These are phyloP conservation scores for Akanthomyces dipterigenus DNA, from an alignment of 2,329 filamentous ascomycete species.

Conservation along the genomic window DNA sequence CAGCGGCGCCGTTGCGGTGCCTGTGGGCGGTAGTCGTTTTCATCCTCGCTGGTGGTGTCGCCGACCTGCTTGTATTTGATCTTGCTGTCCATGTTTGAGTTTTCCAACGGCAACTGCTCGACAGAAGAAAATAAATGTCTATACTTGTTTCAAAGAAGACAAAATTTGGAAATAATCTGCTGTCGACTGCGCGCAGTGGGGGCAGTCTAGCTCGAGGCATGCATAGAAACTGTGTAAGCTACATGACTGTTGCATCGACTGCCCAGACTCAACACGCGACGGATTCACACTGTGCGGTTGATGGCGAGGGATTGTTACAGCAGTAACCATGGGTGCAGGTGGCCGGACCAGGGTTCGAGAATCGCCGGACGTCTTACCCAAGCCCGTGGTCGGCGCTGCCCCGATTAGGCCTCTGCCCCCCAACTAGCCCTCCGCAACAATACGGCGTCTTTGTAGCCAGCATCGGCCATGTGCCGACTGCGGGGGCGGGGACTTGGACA, in stretches of 20 bases:
- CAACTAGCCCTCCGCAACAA: not conserved
- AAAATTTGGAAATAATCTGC: too few species aligned
- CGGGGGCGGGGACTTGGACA: not conserved
- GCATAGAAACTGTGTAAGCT: not conserved
- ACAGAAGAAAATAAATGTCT: too few species aligned
- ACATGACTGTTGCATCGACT: not conserved
- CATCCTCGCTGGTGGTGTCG: not conserved
- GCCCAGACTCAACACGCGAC: not conserved
- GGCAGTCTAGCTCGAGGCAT: too few species aligned
- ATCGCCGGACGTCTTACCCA: not conserved
- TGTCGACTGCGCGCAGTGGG: not conserved
- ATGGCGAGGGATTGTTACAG: not conserved
- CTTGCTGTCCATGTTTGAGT: not conserved
- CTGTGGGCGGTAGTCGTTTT: not conserved
- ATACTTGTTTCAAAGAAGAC: not conserved
- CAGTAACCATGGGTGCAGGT: not conserved
- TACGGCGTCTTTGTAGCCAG: not conserved
- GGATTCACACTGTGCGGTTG: not conserved
- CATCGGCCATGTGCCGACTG: not conserved
- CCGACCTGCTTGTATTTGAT: conserved; percentile 7
- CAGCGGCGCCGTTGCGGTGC: not conserved
- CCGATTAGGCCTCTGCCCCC: not conserved
- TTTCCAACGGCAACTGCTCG: not conserved
- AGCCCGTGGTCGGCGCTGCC: not conserved
- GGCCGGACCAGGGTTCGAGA: not conserved